Evolutionary conservation across 1,284 basidiomycete species (phyloP).

Genomic region (Fomitiporia mediterranea): DNA sequence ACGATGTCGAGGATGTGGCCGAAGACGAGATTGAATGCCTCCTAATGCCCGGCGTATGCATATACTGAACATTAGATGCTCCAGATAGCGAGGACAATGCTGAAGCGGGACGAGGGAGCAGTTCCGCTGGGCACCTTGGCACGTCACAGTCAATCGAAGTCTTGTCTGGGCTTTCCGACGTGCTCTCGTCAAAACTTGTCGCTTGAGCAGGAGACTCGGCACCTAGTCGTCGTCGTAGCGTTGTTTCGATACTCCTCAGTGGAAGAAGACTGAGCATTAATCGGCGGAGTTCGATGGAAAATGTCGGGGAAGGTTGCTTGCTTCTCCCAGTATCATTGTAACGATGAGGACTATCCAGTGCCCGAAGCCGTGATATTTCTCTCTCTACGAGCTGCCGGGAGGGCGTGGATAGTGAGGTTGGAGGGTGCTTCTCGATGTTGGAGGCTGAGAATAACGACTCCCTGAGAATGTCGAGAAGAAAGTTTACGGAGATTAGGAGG

Average conservation of each 20-base stretch:
- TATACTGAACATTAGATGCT: not conserved
- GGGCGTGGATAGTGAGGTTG: conserved; percentile 21
- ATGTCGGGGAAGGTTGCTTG: conserved; percentile 18
- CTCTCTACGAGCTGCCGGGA: conserved; percentile 21
- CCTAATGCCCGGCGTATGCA: conserved; percentile 2
- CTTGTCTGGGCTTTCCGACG: too few species aligned
- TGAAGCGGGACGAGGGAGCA: conserved; percentile 5
- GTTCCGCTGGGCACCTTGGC: too few species aligned
- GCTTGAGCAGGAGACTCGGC: conserved; percentile 6
- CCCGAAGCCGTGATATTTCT: conserved; percentile 17
- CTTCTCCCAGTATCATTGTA: conserved; percentile 5
- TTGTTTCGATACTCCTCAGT: conserved; percentile 51
- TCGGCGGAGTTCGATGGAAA: conserved; percentile 37
- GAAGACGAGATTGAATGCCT: conserved; percentile 17
- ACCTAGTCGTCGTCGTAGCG: conserved; percentile 33
- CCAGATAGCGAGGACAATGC: conserved; percentile 2
- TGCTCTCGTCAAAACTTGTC: too few species aligned
- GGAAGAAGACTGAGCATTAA: conserved; percentile 50
- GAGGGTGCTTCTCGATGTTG: not conserved
- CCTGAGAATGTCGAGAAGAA: conserved; percentile 45
- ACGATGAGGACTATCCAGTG: not conserved
- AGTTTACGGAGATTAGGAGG: conserved; percentile 55
- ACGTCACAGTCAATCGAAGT: too few species aligned
- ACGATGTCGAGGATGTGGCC: conserved; percentile 5
- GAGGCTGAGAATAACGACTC: not conserved